These are phyloP conservation scores for Linnemannia elongata DNA, from an alignment of 192 early-diverging fungal genomes.

Conservation along the genomic window DNA sequence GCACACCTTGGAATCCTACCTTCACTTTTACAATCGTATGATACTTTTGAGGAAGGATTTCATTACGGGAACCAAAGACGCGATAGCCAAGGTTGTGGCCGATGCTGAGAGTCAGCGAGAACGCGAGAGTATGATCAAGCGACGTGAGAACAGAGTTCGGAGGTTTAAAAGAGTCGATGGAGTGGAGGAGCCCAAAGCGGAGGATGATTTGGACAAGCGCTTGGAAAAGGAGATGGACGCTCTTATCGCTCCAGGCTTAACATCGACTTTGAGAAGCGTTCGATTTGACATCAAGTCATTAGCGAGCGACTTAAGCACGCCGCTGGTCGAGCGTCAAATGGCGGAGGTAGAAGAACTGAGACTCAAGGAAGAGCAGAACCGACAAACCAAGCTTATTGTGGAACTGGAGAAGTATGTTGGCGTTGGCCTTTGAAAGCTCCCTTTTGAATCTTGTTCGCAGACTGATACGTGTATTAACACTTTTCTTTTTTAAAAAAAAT, in stretches of 20 bases:
- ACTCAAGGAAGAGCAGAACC: slow-evolving; percentile 27
- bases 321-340: slow-evolving; percentile 17
- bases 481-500: background rate
- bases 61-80: slow-evolving; percentile 21
- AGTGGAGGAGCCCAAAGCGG: background rate
- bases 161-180: slow-evolving; percentile 25
- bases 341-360: slow-evolving; percentile 33
- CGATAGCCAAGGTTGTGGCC: slow-evolving; percentile 12
- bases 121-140: slow-evolving; percentile 23
- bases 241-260: slow-evolving; percentile 15
- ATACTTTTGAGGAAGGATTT: slow-evolving; percentile 27
- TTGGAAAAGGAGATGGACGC: slow-evolving; percentile 35
- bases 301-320: background rate
- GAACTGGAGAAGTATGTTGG: slow-evolving; percentile 31
- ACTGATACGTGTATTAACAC: background rate
- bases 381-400: slow-evolving; percentile 18
- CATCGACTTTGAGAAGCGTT: slow-evolving; percentile 26
- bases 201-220: slow-evolving; percentile 23
- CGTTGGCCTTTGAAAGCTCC: too few species aligned
- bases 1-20: slow-evolving; percentile 43
- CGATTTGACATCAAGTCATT: slow-evolving; percentile 19
- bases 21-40: slow-evolving; percentile 31
- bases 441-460: too few species aligned
- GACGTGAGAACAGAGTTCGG: slow-evolving; percentile 28
- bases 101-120: slow-evolving; percentile 4